Conservation (phyloP, 2,329 filamentous ascomycete species). For the Cercospora sp. region DNA sequence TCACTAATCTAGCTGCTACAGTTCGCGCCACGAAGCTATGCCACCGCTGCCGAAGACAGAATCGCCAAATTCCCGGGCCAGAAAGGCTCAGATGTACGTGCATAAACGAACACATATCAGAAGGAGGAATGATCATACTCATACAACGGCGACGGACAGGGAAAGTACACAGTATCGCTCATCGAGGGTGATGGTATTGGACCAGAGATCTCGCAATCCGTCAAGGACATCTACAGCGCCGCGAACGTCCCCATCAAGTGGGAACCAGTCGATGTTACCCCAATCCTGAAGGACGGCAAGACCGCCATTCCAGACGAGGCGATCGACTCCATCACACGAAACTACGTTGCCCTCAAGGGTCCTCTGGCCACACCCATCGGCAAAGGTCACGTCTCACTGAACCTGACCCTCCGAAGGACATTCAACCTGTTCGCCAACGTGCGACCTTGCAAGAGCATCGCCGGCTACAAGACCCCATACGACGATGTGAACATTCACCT, state of each 20-base stretch:
- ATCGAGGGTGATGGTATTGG: constrained; percentile 99
- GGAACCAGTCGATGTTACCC: constrained; percentile 96
- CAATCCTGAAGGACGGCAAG: constrained; percentile 89
- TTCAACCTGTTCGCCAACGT: constrained; percentile 99
- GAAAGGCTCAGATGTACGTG: constrained; percentile 80
- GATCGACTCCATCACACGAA: constrained; percentile 89
- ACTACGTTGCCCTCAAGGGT: constrained; percentile 97
- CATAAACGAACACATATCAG: neutral
- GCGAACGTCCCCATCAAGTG: constrained; percentile 95
- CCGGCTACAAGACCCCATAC: constrained; percentile 97
- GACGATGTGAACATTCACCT: constrained; percentile 95
- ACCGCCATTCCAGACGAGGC: constrained; percentile 90
- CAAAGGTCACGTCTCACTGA: constrained; percentile 98
- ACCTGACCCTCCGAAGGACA: constrained; percentile 95
- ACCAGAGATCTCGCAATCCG: constrained; percentile 90
- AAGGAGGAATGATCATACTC: constrained; percentile 3
- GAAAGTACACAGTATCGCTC: constrained; percentile 92
- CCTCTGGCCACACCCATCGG: constrained; percentile 96
- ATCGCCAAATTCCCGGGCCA: constrained; percentile 92
- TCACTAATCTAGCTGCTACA: constrained; percentile 15
- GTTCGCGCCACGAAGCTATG: constrained; percentile 26
- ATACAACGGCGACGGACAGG: constrained; percentile 53
- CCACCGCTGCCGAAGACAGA: constrained; percentile 57
- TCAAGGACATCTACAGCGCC: constrained; percentile 97
- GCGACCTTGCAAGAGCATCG: constrained; percentile 94